Evolutionary conservation across 768 basidiomycete species (phyloP), one percentile per base, ranked within the genome.

Genomic region (Galerina sulciceps): DNA sequence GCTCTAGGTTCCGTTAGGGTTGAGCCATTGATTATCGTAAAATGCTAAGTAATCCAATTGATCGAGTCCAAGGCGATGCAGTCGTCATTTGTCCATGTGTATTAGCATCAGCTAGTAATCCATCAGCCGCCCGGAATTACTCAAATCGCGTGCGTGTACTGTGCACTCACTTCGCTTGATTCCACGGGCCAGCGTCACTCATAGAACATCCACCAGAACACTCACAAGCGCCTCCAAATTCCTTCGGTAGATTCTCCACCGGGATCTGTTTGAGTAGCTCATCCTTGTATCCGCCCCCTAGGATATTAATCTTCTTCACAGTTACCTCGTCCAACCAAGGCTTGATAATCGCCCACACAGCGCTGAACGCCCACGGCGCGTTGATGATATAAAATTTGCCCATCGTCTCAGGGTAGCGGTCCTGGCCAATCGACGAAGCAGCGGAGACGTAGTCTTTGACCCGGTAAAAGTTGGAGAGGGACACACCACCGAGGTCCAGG

Each of bases 361-460:
- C 84, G 50, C 85, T 84, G 79, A 99, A 99, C 51, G 87, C 82
- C 88, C 90, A 98, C 0, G 96, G 96, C 0, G 94, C 92, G 69
- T 99, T 98, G 83, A 97, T 91, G 82, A 99, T 95, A 81, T 93
- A 99, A 80, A 99, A 98, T 71, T 92, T 93, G 79, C 96, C 96
- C 96, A 98, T 94, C 64, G 82, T 86, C 73, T 96, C 93, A 1
- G 94, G 93, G 74, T 95, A 99, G 64, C 90, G 82, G 78, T 97
- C 85, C 73, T 97, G 95, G 10, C 93, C 93, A 73, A 99, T 89
- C 23, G 72, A 69, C 0, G 90, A 78, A 0, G 94, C 91, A 18
- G 84, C 74, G 60, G 80, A 83, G 42, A 99, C 90, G 79, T 94
- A 96, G 75, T 93, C 91, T 77, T 93, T 96, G 76, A 99, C 95